These are phyloP conservation scores for Drechslerella stenobrocha DNA, from an alignment of 2,329 filamentous ascomycete species.

Conservation along the genomic window DNA sequence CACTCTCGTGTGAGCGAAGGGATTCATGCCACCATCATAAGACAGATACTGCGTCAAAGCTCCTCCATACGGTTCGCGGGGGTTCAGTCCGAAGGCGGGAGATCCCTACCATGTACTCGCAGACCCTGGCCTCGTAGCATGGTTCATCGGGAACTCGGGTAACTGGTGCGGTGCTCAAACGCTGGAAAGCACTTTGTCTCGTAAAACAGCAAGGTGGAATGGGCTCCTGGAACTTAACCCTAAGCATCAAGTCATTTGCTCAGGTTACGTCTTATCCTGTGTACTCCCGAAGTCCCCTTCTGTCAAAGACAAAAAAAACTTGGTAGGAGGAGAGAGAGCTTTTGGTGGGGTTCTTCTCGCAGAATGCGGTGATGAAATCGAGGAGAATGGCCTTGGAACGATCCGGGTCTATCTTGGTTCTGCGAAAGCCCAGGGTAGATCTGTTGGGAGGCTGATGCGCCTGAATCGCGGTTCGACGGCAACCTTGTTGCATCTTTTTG, in stretches of 20 bases:
- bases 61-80: slow-evolving; percentile 45
- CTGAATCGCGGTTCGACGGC: slow-evolving; percentile 17
- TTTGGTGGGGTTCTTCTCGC: slow-evolving; percentile 19
- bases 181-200: slow-evolving; percentile 46
- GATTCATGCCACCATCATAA: slow-evolving; percentile 15
- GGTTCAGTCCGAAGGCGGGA: slow-evolving; percentile 34
- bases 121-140: slow-evolving; percentile 43
- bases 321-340: slow-evolving; percentile 26
- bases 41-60: slow-evolving; percentile 29
- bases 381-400: slow-evolving; percentile 27
- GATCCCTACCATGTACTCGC: slow-evolving; percentile 21
- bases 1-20: slow-evolving; percentile 29
- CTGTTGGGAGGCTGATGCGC: slow-evolving; percentile 27
- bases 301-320: slow-evolving; percentile 17
- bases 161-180: slow-evolving; percentile 16
- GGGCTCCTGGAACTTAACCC: slow-evolving; percentile 47
- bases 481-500: slow-evolving; percentile 28
- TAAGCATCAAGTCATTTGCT: slow-evolving; percentile 41
- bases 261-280: slow-evolving; percentile 25
- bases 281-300: slow-evolving; percentile 33
- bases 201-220: slow-evolving; percentile 38
- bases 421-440: slow-evolving; percentile 37
- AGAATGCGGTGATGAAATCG: slow-evolving; percentile 12
- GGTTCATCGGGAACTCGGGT: slow-evolving; percentile 39
- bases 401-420: slow-evolving; percentile 33